A percentile compares a stretch with the other conserved stretches of the same genome.
These are phyloP conservation scores for Phytopythium helicoides DNA, from an alignment of 352 stramenopile species.

Conservation along the genomic window DNA sequence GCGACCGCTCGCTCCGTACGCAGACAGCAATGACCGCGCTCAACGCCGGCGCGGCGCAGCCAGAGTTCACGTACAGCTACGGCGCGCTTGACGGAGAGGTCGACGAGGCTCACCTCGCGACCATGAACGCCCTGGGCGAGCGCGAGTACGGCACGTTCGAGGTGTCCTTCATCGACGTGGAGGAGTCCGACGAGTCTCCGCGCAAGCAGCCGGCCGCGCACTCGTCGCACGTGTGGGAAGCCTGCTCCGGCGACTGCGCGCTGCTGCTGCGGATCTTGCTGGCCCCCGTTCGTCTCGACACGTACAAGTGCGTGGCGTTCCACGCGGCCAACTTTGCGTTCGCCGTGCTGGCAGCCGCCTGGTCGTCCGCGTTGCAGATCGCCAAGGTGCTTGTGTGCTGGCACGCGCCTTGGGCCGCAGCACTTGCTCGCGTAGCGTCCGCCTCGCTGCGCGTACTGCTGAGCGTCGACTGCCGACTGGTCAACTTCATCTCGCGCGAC, in stretches of 20 bases:
- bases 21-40: neutral
- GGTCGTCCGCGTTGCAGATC: conserved; percentile 22
- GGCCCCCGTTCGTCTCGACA: conserved; percentile 45
- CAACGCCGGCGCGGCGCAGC: neutral
- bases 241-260: conserved; percentile 43
- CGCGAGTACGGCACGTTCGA: conserved; percentile 70
- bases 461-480: conserved; percentile 40
- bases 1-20: too few relatives aligned
- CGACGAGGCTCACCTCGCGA: conserved; percentile 5
- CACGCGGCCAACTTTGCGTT: conserved; percentile 48
- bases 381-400: conserved; percentile 19
- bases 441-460: conserved; percentile 34
- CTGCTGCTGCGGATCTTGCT: conserved; percentile 51
- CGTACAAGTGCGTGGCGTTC: conserved; percentile 62
- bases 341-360: conserved; percentile 26
- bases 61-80: neutral
- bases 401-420: neutral
- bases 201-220: conserved; percentile 7
- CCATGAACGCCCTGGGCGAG: conserved; percentile 30
- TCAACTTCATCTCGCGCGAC: conserved; percentile 54
- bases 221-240: conserved; percentile 9
- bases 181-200: conserved; percentile 25
- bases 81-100: neutral
- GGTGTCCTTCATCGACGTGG: conserved; percentile 60
- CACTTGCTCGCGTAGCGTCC: conserved; percentile 24